Evolutionary conservation across 305 asterid species (phyloP).

Genomic region (Caryopteris hybrid): DNA sequence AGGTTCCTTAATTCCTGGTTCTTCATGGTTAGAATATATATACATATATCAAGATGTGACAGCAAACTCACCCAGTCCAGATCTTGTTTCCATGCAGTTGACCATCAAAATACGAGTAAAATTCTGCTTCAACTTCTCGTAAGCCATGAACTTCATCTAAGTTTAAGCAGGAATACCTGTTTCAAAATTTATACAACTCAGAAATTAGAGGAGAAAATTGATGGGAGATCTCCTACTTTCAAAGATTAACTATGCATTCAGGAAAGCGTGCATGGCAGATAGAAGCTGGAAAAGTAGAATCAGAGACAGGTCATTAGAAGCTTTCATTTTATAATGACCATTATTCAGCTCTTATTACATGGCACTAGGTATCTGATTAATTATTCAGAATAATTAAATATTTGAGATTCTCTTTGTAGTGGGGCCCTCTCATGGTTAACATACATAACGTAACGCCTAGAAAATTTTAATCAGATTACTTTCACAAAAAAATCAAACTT

Average conservation of each 20-base stretch:
- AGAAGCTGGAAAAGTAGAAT: slow-evolving; percentile 8
- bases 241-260: not conserved
- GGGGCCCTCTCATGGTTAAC: not conserved
- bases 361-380: not conserved
- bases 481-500: not conserved
- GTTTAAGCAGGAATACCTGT: slow-evolving; percentile 60
- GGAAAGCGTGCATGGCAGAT: slow-evolving; percentile 5
- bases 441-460: not conserved
- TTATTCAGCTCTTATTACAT: not conserved
- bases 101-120: slow-evolving; percentile 69
- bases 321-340: not conserved
- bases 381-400: not conserved
- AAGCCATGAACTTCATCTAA: slow-evolving; percentile 63
- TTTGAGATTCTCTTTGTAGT: not conserved
- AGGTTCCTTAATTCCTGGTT: slow-evolving; percentile 2
- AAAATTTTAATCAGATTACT: not conserved
- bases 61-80: slow-evolving; percentile 80
- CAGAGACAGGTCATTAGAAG: not conserved
- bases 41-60: slow-evolving; percentile 12
- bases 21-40: not conserved
- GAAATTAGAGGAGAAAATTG: not conserved
- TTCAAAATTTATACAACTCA: slow-evolving; percentile 21
- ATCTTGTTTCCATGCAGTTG: slow-evolving; percentile 64
- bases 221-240: not conserved
- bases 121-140: slow-evolving; percentile 56